Evolutionary conservation across 208 protist species (phyloP).

Genomic region (Crithidia expoeki): DNA sequence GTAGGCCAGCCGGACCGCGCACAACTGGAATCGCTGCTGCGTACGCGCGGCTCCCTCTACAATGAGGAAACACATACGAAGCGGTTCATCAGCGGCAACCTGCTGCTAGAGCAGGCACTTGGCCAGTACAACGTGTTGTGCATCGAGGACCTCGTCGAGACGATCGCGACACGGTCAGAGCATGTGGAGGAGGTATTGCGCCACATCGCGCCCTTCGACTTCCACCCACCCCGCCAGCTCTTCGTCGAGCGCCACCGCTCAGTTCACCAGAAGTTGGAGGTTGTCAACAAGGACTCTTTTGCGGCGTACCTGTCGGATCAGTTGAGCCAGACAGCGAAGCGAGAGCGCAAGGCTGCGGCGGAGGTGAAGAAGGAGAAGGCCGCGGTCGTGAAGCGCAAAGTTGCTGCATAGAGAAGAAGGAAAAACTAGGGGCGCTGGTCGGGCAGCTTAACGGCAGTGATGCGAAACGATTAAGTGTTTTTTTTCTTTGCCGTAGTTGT

Average conservation of each 20-base stretch:
- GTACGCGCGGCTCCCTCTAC: constrained; percentile 81
- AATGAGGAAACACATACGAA: constrained; percentile 74
- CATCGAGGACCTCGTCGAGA: constrained; percentile 88
- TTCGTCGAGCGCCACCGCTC: constrained; percentile 85
- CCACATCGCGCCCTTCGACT: constrained; percentile 86
- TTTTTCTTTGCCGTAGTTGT: too few species aligned
- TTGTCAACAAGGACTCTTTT: constrained; percentile 87
- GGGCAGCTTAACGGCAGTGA: not conserved
- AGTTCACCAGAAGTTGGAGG: constrained; percentile 84
- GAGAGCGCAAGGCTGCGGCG: constrained; percentile 24
- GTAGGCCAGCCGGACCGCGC: constrained; percentile 71
- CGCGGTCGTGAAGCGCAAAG: constrained; percentile 17
- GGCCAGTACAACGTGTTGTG: constrained; percentile 87
- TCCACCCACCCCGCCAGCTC: constrained; percentile 90
- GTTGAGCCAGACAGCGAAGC: constrained; percentile 62
- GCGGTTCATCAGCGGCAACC: constrained; percentile 86
- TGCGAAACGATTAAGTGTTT: too few species aligned
- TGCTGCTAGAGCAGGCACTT: constrained; percentile 85
- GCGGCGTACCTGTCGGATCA: constrained; percentile 78
- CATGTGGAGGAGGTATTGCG: constrained; percentile 72
- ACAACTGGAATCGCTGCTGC: constrained; percentile 84
- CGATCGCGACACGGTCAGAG: constrained; percentile 61
- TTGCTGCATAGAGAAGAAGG: not conserved
- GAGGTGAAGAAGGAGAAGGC: constrained; percentile 19
- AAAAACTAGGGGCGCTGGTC: not conserved